Conservation (phyloP, 345 rosid species). For the Zanthoxylum bungeanum region DNA sequence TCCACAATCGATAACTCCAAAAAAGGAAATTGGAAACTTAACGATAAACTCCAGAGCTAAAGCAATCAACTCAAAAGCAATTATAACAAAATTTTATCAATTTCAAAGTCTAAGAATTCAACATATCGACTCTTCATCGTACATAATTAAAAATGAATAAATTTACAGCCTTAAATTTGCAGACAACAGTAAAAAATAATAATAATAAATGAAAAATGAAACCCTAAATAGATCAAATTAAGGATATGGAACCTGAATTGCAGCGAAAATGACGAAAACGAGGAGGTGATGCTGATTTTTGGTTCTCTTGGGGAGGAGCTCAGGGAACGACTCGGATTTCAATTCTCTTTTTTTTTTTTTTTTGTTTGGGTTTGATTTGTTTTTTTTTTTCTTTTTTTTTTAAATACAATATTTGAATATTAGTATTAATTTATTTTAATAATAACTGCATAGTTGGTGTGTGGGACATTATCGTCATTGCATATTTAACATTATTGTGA, state of each 20-base stretch:
- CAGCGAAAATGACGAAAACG: not conserved
- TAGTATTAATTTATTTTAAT: not conserved
- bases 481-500: not conserved
- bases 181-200: not conserved
- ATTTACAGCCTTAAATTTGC: not conserved
- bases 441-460: not conserved
- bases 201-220: not conserved
- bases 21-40: conserved; percentile 1
- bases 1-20: not conserved
- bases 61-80: conserved; percentile 1
- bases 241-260: conserved; percentile 13
- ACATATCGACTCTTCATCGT: not conserved
- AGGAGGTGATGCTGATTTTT: not conserved
- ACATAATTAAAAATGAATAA: not conserved
- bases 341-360: not conserved
- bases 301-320: not conserved
- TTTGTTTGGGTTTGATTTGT: not conserved
- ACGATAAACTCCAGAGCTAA: not conserved
- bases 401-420: no score
- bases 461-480: conserved; percentile 20
- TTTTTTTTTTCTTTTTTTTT: not conserved
- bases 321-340: not conserved
- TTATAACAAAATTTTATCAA: not conserved
- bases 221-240: conserved; percentile 18
- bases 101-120: not conserved